phyloP scores from a whole-genome alignment of 345 rosid genomes.

The Brassica incana region DNA sequence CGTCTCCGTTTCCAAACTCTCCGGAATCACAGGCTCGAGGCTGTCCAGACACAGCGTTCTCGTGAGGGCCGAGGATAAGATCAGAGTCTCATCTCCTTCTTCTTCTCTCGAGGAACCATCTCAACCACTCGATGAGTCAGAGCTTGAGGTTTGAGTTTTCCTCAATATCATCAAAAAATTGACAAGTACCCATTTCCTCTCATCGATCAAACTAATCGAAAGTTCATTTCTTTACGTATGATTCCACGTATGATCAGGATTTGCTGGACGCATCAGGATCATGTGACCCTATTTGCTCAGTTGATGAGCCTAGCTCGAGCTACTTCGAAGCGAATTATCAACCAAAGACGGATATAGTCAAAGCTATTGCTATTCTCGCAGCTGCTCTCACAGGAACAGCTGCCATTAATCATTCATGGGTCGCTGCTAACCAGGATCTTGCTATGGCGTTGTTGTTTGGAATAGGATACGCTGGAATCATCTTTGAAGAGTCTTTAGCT shows the following conservation, averaged over 20 bases:
- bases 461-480: slow-evolving; percentile 85
- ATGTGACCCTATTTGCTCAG: slow-evolving; percentile 87
- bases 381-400: slow-evolving; percentile 77
- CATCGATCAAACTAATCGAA: not conserved
- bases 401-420: slow-evolving; percentile 94
- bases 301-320: slow-evolving; percentile 79
- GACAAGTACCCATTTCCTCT: slow-evolving; percentile 2
- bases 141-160: slow-evolving; percentile 51
- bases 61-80: slow-evolving; percentile 75
- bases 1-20: slow-evolving; percentile 37
- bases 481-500: slow-evolving; percentile 91
- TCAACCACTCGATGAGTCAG: slow-evolving; percentile 43
- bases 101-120: slow-evolving; percentile 38
- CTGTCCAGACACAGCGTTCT: slow-evolving; percentile 47
- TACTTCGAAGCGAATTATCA: slow-evolving; percentile 69
- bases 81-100: slow-evolving; percentile 49
- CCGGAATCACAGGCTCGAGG: slow-evolving; percentile 49
- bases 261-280: slow-evolving; percentile 52
- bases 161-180: slow-evolving; percentile 10
- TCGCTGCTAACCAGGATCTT: slow-evolving; percentile 95
- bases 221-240: slow-evolving; percentile 8
- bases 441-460: slow-evolving; percentile 91
- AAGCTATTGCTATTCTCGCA: slow-evolving; percentile 75
- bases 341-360: slow-evolving; percentile 80
- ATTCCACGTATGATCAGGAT: slow-evolving; percentile 48